Evolutionary conservation across 2,329 filamentous ascomycete species (phyloP), one percentile per base, ranked within the genome.

Genomic region (Alternaria alternata): DNA sequence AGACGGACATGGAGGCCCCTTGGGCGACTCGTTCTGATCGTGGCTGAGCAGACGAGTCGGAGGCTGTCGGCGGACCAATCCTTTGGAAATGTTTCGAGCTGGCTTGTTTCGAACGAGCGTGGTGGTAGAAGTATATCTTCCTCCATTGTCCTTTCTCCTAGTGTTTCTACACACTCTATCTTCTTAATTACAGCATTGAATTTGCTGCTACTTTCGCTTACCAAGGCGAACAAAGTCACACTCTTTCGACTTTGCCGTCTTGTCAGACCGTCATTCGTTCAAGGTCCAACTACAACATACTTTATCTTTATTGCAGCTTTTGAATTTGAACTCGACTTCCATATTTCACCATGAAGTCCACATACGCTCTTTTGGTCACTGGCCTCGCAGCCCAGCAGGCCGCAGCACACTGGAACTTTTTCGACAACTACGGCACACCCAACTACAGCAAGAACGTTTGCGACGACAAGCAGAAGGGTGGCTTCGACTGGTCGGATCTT

Each of bases 391-490:
- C 78, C 65, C 81, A 82, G 75, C 81, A 82, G 69, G 83, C 70
- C 38, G 62, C 80, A 66, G 74, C 81, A 47, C 83, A 71, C 70
- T 89, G 86, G 84, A 75, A 79, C 63, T 79, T 80, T 59, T 79
- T 82, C 64, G 81, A 83, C 56, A 72, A 78, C 61, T 96, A 88
- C 84, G 83, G 83, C 49, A 90, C 85, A 78, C 92, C 93, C 12
- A 80, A 82, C 60, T 93, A 91, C 84, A 88, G 86, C 73, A 82
- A 92, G 82, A 95, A 95, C 83, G 80, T 89, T 71, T 97, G 94
- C 81, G 88, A 86, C 59, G 77, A 85, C n/a, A 79, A 88, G 67
- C 91, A 96, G 81, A 80, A 85, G 64, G 67, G 73, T 22, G 93
- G 93, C 51, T 95, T 91, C 78, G 82, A 90, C 82, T 97, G 91